Conservation (phyloP, 2,329 filamentous ascomycete species). For the Aureobasidium melanogenum region DNA sequence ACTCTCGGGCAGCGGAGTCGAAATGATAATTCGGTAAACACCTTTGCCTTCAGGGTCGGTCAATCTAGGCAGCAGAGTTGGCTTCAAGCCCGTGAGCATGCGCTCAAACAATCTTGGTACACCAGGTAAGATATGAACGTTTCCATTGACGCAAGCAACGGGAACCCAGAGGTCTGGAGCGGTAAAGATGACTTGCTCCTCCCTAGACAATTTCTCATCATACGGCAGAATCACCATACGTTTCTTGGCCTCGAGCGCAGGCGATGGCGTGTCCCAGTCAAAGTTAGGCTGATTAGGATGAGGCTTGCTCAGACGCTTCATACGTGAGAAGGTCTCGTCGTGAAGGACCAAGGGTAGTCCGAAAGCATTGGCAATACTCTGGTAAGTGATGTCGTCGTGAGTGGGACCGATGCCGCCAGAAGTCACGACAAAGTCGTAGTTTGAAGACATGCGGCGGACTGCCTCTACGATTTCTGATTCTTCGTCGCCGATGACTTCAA, state of each 20-base stretch:
- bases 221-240: constrained; percentile 85
- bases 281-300: constrained; percentile 66
- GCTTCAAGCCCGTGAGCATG: constrained; percentile 68
- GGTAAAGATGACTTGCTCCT: constrained; percentile 70
- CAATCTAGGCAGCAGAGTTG: constrained; percentile 59
- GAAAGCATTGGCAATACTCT: constrained; percentile 88
- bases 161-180: constrained; percentile 84
- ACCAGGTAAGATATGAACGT: constrained; percentile 86
- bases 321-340: constrained; percentile 65
- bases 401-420: constrained; percentile 94
- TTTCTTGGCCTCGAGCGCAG: constrained; percentile 69
- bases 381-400: constrained; percentile 96
- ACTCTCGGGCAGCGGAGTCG: constrained; percentile 82
- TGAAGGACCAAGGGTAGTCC: constrained; percentile 67
- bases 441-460: constrained; percentile 72
- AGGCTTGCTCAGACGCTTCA: constrained; percentile 72
- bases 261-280: constrained; percentile 74
- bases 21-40: constrained; percentile 69
- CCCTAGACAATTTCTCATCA: constrained; percentile 52
- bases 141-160: constrained; percentile 78
- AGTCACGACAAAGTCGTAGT: constrained; percentile 91
- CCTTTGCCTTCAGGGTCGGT: constrained; percentile 74
- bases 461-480: constrained; percentile 85
- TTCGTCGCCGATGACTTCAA: constrained; percentile 92
- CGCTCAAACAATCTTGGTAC: constrained; percentile 77